Evolutionary conservation across 371 early-diverging fungal species (phyloP).

Genomic region (Haplosporangium sp.): DNA sequence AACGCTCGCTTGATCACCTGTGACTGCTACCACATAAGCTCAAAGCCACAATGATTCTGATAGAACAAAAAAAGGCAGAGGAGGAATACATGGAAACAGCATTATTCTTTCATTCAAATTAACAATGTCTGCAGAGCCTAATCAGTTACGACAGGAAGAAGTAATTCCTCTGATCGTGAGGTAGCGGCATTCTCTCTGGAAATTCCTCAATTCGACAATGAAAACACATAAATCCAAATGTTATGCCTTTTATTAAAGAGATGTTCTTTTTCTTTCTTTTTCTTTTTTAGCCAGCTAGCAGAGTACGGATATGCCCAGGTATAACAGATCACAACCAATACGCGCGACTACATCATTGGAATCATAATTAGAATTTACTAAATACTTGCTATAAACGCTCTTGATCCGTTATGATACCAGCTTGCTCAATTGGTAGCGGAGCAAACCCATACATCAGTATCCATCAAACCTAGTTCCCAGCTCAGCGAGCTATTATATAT

Average conservation of each 20-base stretch:
- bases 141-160: conserved; percentile 62
- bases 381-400: background rate
- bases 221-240: background rate
- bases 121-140: conserved; percentile 28
- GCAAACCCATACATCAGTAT: conserved; percentile 63
- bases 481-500: conserved; percentile 65
- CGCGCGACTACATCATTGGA: too few species aligned
- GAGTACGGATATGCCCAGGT: conserved; percentile 70
- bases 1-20: too few species aligned
- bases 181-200: conserved; percentile 37
- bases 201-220: background rate
- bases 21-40: too few species aligned
- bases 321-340: background rate
- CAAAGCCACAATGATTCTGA: background rate
- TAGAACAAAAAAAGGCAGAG: background rate
- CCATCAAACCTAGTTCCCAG: conserved; percentile 65
- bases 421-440: conserved; percentile 72
- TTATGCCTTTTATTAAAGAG: background rate
- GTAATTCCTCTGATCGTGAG: conserved; percentile 69
- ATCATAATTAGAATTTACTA: too few species aligned
- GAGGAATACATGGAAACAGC: background rate
- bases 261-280: background rate
- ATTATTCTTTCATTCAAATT: background rate
- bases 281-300: conserved; percentile 65
- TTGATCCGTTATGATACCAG: conserved; percentile 11